A percentile compares a stretch with the other conserved stretches of the same genome.
Evolutionary conservation across 805 yeast species (phyloP).

Genomic region (Lachancea thermotolerans): DNA sequence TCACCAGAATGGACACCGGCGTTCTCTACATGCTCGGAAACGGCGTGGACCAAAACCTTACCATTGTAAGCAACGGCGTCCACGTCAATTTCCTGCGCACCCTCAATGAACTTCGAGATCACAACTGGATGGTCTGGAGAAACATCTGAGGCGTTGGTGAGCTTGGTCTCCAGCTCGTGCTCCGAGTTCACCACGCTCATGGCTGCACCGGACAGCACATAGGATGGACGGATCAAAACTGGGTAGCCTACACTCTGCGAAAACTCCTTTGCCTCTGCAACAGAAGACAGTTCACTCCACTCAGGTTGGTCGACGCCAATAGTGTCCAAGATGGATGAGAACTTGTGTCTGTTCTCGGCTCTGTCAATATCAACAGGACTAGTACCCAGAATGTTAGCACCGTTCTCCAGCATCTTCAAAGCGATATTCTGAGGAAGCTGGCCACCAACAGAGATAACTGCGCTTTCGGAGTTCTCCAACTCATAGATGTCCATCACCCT

Average conservation of each 20-base stretch:
- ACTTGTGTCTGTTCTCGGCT: conserved; percentile 98
- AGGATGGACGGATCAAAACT: conserved; percentile 94
- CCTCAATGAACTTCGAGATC: conserved; percentile 89
- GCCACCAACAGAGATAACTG: conserved; percentile 95
- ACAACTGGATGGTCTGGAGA: conserved; percentile 97
- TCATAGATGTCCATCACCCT: conserved; percentile 97
- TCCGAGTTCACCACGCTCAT: conserved; percentile 86
- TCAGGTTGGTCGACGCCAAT: conserved; percentile 94
- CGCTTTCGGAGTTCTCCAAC: conserved; percentile 82
- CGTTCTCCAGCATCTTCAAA: conserved; percentile 65
- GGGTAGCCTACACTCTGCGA: conserved; percentile 89
- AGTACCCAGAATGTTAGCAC: conserved; percentile 89
- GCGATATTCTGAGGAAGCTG: conserved; percentile 98
- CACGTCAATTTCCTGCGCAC: conserved; percentile 94
- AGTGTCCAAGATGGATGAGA: conserved; percentile 87
- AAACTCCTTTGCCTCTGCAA: conserved; percentile 77
- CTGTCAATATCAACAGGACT: conserved; percentile 90
- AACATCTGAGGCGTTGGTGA: conserved; percentile 83
- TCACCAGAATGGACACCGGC: conserved; percentile 99
- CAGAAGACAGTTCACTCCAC: conserved; percentile 90
- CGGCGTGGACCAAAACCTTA: conserved; percentile 84
- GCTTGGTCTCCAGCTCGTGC: conserved; percentile 72
- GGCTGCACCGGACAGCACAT: conserved; percentile 96
- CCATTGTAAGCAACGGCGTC: conserved; percentile 95
- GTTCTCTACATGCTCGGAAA: conserved; percentile 95